Evolutionary conservation across 2,329 filamentous ascomycete genomes (phyloP).

Genomic region (Onygenales sp.): DNA sequence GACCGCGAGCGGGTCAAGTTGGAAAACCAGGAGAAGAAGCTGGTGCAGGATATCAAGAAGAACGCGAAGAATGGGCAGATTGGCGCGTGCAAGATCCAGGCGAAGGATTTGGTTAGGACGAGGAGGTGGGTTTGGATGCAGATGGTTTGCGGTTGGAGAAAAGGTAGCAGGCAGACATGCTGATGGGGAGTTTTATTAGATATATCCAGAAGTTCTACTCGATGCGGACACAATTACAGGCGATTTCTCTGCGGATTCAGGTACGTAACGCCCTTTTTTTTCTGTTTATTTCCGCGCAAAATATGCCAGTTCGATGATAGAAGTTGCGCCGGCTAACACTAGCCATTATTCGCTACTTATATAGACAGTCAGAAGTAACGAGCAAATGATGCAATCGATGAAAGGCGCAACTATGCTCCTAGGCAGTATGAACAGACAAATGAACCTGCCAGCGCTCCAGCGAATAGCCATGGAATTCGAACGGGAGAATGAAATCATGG

Average conservation of each 20-base stretch:
- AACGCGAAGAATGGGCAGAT: conserved; percentile 97
- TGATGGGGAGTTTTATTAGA: conserved; percentile 32
- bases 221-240: conserved; percentile 94
- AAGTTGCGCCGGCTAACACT: background rate
- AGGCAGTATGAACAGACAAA: conserved; percentile 93
- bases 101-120: conserved; percentile 90
- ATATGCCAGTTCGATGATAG: background rate
- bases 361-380: conserved; percentile 92
- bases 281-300: background rate
- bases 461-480: conserved; percentile 99
- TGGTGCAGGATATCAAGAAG: conserved; percentile 93
- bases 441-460: conserved; percentile 93
- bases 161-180: too few relatives aligned
- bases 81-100: conserved; percentile 97
- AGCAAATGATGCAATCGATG: conserved; percentile 99
- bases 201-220: conserved; percentile 98
- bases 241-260: conserved; percentile 90
- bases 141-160: background rate
- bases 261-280: conserved; percentile 36
- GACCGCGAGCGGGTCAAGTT: conserved; percentile 92
- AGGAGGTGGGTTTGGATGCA: conserved; percentile 47
- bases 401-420: conserved; percentile 90
- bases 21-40: conserved; percentile 97
- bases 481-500: conserved; percentile 98
- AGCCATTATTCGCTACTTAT: background rate